Conservation (phyloP, 1,284 basidiomycete genomes). For the Ceratobasidium sp. region DNA sequence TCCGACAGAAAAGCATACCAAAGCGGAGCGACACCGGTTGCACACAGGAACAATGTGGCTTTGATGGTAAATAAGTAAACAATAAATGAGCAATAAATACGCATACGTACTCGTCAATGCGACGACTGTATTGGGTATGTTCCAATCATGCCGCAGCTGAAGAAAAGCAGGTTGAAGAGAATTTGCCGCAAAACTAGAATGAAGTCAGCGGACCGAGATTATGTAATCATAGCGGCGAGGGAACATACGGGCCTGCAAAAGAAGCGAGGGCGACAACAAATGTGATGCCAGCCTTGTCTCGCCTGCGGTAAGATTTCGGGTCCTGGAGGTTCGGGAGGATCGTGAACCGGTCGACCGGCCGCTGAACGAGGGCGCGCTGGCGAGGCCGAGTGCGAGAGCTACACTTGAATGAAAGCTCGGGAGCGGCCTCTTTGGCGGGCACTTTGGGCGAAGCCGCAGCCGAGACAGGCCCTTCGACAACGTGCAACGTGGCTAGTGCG, state of each 20-base stretch:
- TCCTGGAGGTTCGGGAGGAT: conserved; percentile 48
- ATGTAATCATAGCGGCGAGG: conserved; percentile 11
- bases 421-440: not conserved
- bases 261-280: conserved; percentile 46
- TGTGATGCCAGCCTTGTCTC: conserved; percentile 46
- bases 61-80: not conserved
- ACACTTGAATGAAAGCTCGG: not conserved
- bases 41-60: conserved; percentile 48
- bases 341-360: conserved; percentile 46
- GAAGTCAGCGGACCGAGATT: not conserved
- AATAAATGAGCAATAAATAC: not conserved
- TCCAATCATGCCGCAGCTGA: conserved; percentile 31
- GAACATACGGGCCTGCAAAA: conserved; percentile 45
- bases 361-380: conserved; percentile 41
- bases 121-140: conserved; percentile 44
- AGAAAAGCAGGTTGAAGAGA: conserved; percentile 49
- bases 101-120: conserved; percentile 48
- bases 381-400: not conserved
- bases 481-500: not conserved
- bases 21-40: conserved; percentile 47
- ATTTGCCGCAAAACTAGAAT: conserved; percentile 46
- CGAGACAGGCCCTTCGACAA: not conserved
- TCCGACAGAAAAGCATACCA: conserved; percentile 49
- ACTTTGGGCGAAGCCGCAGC: not conserved
- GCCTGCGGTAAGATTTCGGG: conserved; percentile 44